A percentile compares a stretch with the other conserved stretches of the same genome.
Conservation (phyloP, 768 basidiomycete genomes). For the Lactarius akahatsu region DNA sequence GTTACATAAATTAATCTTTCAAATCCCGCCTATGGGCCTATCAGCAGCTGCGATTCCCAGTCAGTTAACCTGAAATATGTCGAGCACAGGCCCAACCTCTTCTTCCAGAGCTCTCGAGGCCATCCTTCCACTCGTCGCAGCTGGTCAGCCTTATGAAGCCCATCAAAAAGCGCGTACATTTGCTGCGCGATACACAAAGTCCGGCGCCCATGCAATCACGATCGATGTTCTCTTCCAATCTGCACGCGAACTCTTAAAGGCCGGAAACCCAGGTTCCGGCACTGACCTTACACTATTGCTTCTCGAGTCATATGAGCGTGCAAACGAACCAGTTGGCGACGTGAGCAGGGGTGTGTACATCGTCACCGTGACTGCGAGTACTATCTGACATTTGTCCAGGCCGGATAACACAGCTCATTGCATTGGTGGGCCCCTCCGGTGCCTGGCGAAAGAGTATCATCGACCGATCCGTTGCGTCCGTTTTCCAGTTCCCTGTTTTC, state of each 20-base stretch:
- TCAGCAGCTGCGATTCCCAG: neutral
- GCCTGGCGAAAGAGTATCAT: slow-evolving; percentile 90
- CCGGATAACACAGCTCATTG: slow-evolving; percentile 87
- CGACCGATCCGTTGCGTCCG: slow-evolving; percentile 80
- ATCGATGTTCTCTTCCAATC: slow-evolving; percentile 93
- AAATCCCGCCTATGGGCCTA: too few species aligned
- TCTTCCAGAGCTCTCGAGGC: slow-evolving; percentile 71
- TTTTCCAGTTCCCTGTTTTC: slow-evolving; percentile 25
- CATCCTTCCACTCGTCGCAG: slow-evolving; percentile 68
- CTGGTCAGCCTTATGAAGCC: slow-evolving; percentile 81
- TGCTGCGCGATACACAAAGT: slow-evolving; percentile 82
- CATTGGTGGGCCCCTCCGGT: slow-evolving; percentile 73
- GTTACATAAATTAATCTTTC: neutral
- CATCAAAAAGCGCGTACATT: slow-evolving; percentile 98
- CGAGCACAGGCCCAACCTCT: slow-evolving; percentile 33
- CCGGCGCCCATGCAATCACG: slow-evolving; percentile 78
- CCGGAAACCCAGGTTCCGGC: slow-evolving; percentile 85
- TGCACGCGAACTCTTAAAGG: slow-evolving; percentile 84
- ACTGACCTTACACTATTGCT: slow-evolving; percentile 80
- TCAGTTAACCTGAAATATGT: slow-evolving; percentile 5
- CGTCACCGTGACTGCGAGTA: neutral
- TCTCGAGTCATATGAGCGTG: slow-evolving; percentile 78
- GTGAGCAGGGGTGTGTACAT: slow-evolving; percentile 70
- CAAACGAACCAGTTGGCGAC: slow-evolving; percentile 68
- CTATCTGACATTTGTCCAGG: slow-evolving; percentile 44